Conservation (phyloP, 352 stramenopile species). For the Thraustotheca clavata region DNA sequence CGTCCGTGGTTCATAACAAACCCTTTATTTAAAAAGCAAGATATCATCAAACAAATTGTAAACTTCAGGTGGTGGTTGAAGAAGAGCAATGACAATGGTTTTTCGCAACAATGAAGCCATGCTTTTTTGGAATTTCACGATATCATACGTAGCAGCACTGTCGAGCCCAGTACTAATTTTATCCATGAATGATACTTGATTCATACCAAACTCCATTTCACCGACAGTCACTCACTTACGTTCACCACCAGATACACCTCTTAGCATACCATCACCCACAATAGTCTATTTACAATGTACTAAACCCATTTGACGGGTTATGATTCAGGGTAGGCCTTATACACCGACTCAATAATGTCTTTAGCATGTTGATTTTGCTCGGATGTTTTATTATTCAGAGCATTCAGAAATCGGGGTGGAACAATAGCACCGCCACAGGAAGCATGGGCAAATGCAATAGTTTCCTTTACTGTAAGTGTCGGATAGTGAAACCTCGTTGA, state of each 20-base stretch:
- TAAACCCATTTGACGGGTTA: conserved; percentile 43
- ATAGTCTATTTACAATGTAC: conserved; percentile 48
- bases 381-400: conserved; percentile 30
- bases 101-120: conserved; percentile 37
- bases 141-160: conserved; percentile 45
- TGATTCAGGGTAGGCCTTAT: conserved; percentile 46
- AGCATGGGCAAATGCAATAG: conserved; percentile 42
- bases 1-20: conserved; percentile 79
- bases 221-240: conserved; percentile 63
- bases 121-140: conserved; percentile 35
- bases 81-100: conserved; percentile 66
- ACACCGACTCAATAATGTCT: conserved; percentile 28
- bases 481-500: conserved; percentile 41
- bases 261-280: conserved; percentile 47
- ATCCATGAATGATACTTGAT: conserved; percentile 74
- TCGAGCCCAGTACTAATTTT: conserved; percentile 58
- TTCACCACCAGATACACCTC: conserved; percentile 61
- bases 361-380: conserved; percentile 40
- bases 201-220: conserved; percentile 73
- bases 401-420: conserved; percentile 23
- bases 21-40: conserved; percentile 82
- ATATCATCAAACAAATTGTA: conserved; percentile 92
- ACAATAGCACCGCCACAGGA: conserved; percentile 39
- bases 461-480: conserved; percentile 41
- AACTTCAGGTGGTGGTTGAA: conserved; percentile 90